Conservation (phyloP, 257 asterid species). For the Schizonepeta tenuifolia region DNA sequence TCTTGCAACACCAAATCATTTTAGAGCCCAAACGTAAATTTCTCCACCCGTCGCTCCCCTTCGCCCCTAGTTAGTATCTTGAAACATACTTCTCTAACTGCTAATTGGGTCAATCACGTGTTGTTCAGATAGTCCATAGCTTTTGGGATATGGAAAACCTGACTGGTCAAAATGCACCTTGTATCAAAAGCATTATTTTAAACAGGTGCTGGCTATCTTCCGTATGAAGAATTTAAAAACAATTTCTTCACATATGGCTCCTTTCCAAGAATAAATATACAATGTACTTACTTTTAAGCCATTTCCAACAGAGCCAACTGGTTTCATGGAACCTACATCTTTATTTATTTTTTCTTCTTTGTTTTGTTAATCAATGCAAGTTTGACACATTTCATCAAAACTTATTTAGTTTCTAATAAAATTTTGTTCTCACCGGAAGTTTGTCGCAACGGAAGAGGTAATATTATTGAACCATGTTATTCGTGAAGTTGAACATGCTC, state of each 20-base stretch:
- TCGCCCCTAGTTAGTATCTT: neutral
- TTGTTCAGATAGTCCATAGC: constrained; percentile 8
- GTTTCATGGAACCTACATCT: constrained; percentile 3
- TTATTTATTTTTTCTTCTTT: neutral
- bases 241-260: neutral
- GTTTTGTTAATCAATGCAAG: constrained; percentile 22
- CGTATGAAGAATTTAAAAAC: neutral
- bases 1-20: neutral
- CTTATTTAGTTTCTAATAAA: constrained; percentile 33
- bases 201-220: constrained; percentile 9
- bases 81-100: constrained; percentile 15
- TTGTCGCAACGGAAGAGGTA: constrained; percentile 70
- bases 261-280: neutral
- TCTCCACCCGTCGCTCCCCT: too few species aligned
- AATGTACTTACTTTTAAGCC: neutral
- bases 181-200: constrained; percentile 15
- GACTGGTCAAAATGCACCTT: too few species aligned
- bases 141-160: neutral
- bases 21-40: too few species aligned
- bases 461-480: constrained; percentile 67
- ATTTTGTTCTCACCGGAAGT: constrained; percentile 61
- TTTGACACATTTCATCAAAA: constrained; percentile 26
- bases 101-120: neutral
- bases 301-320: constrained; percentile 19
- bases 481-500: constrained; percentile 59